phyloP scores from a whole-genome alignment of 1,139 yeast species.

The Candida labiduridarum region DNA sequence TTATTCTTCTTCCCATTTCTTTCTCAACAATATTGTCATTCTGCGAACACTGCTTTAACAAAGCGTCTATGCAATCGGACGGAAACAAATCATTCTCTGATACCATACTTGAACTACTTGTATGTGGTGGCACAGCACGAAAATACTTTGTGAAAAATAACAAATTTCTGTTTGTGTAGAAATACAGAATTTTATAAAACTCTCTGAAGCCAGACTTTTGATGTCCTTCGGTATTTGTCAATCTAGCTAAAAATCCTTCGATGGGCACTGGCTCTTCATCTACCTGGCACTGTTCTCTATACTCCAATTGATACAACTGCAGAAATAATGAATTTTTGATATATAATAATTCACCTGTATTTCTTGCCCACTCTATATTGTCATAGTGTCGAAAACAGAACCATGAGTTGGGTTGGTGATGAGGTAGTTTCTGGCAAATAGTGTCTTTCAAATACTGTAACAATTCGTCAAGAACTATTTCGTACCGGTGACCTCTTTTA shows the following conservation, averaged over 20 bases:
- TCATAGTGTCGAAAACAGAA: constrained; percentile 69
- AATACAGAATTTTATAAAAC: constrained; percentile 59
- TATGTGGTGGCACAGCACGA: constrained; percentile 63
- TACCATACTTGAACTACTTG: background rate
- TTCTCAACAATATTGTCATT: constrained; percentile 58
- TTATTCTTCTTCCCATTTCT: constrained; percentile 65
- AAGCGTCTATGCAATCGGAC: constrained; percentile 62
- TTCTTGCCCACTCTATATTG: constrained; percentile 73
- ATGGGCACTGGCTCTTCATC: constrained; percentile 62
- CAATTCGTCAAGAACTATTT: constrained; percentile 30
- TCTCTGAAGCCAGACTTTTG: constrained; percentile 42
- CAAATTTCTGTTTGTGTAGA: constrained; percentile 61
- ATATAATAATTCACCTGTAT: constrained; percentile 49
- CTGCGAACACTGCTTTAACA: constrained; percentile 49
- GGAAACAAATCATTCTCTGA: constrained; percentile 35
- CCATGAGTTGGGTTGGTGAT: constrained; percentile 32
- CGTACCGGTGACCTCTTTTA: constrained; percentile 34
- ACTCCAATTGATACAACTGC: constrained; percentile 46
- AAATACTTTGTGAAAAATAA: constrained; percentile 60
- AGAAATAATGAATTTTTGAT: constrained; percentile 32
- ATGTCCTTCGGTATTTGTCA: constrained; percentile 56
- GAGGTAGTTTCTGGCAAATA: constrained; percentile 19
- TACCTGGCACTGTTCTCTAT: constrained; percentile 31
- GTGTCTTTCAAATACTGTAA: constrained; percentile 35
- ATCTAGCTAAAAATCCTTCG: constrained; percentile 73